Evolutionary conservation across 2,329 filamentous ascomycete genomes (phyloP), one percentile per base, ranked within the genome.

Genomic region (Ophiostoma triangulosporum): DNA sequence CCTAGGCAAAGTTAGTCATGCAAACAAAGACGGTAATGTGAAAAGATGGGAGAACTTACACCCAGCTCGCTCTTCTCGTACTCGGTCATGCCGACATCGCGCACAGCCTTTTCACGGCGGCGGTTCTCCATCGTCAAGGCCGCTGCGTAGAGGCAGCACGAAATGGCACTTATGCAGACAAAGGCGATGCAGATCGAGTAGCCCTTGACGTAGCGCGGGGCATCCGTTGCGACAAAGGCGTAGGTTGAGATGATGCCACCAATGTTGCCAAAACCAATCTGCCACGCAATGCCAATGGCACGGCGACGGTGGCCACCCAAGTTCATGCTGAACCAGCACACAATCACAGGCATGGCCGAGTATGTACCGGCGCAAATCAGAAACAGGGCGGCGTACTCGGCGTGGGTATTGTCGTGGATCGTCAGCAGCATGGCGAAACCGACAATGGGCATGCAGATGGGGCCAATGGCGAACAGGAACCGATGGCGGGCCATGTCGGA

Each of bases 241-340:
- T 81, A 89, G 0, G 85, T 87, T 12, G 86, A 76, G 57, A 90
- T 83, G 62, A 90, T 88, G 26, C 86, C 86, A 40, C 86, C 86
- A 35, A 88, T 80, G 61, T 89, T 90, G 11, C 86, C 86, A 59
- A 89, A 88, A 0, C 83, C 83, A 43, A 90, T 73, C 65, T 89
- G 85, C 83, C 83, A 89, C 1, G 83, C 86, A 8, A 79, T 79
- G 12, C 85, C 85, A 15, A 89, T 77, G 8, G 81, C 75, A 43
- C 85, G 74, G 3, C 84, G 76, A 54, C 82, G 82, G 63, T 89
- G 86, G 0, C 84, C 85, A 2, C 80, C 80, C 1, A 88, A 70
- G 61, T 89, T 90, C 79, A 88, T 88, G 60, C 83, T 84, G 66
- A 84, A 89, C 85, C 86, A 90, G 65, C 84, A 89, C 7, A 89